Base-by-base conservation (phyloP, 129 eudicot species). In the Apium graveolens region DNA sequence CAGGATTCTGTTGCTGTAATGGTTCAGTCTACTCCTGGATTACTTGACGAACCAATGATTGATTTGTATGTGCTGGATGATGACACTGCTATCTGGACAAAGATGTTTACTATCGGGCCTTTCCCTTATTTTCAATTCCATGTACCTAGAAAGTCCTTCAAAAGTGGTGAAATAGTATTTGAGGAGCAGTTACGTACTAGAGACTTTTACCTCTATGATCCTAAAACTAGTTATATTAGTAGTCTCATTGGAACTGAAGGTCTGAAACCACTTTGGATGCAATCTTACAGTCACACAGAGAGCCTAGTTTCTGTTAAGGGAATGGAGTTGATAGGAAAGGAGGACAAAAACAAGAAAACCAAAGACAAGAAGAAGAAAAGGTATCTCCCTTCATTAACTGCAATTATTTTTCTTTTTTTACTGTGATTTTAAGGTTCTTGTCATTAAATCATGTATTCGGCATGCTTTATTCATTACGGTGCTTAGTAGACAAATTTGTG, bases 261-360 rank as follows among this genome's bases (percentile, higher is more conserved):
- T 32, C 3, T 66, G 18, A 32, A 27, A 66, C 72, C 72, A 66
- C 41, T 66, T 66, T 66, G 72, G 72, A 27, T 27, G 37, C 38
- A 66, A 11, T 66, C 72, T 31, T 66, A 31, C 72, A 66, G 72
- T 66, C 72, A 66, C 72, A 66, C 39, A 4, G 72, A 66, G 41
- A 27, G 72, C 72, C 72, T 66, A 32, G 72, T 66, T 66, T 66
- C 68, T 60, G 68, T 60, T 9, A 60, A 60, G 11, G 68, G 68
- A 24, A 60, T 60, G 68, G 68, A 60, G 68, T 60, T 60, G 17
- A 60, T 60, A 10, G 32, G 68, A 31, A 60, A 26, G 34, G 68
- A n/a, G 32, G 32, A 60, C 5, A 60, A 60, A 60, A 60, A 60
- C 16, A n/a, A 60, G 68, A 60, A 60, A 60, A n/a, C 13, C 68